Conservation (phyloP, 768 basidiomycete genomes). For the Hemileccinum impolitum region DNA sequence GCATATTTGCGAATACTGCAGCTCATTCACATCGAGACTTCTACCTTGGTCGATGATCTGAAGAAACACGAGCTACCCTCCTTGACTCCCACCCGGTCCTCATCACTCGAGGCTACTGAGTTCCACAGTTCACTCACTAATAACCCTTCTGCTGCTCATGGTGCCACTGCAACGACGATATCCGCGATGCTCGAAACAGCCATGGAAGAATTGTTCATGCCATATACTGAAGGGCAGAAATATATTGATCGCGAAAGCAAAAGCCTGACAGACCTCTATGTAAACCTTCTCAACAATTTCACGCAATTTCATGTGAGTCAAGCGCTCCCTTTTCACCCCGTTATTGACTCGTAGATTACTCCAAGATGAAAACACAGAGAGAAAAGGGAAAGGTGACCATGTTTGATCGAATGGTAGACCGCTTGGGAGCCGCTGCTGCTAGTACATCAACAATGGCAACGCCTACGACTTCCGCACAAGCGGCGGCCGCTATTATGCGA, state of each 20-base stretch:
- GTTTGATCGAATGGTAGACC: constrained; percentile 91
- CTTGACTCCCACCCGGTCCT: constrained; percentile 51
- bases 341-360: constrained; percentile 4
- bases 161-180: constrained; percentile 47
- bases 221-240: constrained; percentile 86
- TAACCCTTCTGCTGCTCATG: constrained; percentile 37
- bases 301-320: constrained; percentile 80
- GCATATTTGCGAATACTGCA: constrained; percentile 90
- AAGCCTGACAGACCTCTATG: constrained; percentile 77
- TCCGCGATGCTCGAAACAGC: constrained; percentile 90
- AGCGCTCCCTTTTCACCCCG: neutral
- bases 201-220: constrained; percentile 94
- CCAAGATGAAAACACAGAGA: constrained; percentile 57
- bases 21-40: constrained; percentile 77
- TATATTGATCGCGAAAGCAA: constrained; percentile 92
- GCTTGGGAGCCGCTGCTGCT: constrained; percentile 70
- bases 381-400: constrained; percentile 61
- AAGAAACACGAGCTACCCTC: constrained; percentile 86
- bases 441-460: constrained; percentile 56
- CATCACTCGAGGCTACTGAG: constrained; percentile 58
- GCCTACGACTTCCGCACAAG: constrained; percentile 73
- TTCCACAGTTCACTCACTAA: constrained; percentile 54
- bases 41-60: constrained; percentile 82
- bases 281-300: constrained; percentile 66
- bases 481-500: constrained; percentile 85